Evolutionary conservation across 1,139 yeast genomes (phyloP), one percentile per base, ranked within the genome.

Genomic region (Hansenula anomala): DNA sequence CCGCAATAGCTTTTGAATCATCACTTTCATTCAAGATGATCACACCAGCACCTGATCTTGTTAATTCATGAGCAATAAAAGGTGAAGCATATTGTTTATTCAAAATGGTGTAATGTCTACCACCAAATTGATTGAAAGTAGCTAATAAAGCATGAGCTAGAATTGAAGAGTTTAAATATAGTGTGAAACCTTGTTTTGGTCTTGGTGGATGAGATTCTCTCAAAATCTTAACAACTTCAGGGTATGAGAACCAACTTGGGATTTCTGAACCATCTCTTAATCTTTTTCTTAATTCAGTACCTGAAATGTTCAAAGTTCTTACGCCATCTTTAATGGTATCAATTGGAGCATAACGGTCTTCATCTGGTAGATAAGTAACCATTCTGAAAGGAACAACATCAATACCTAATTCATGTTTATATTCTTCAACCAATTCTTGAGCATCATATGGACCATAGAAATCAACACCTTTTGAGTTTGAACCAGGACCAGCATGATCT

Each of bases 371-470:
- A 64, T 90, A 90, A 14, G 97, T 90, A 56, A 90, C 96, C 95
- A 85, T 86, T 71, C 96, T 83, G 73, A 90, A 90, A 38, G 97
- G 97, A 40, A 90, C 97, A 51, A 90, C 92, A 61, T 84, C 87
- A 56, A 88, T 88, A 33, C 79, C 85, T 47, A 90, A 74, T 66
- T 90, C 97, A 48, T 73, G 77, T 48, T 78, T 73, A 64, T 78
- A 80, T 48, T 78, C 68, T 45, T 83, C 88, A 46, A 90, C 95
- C 44, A 90, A 73, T 28, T 78, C 89, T 68, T 90, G 97, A 23
- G 97, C 97, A 61, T 90, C 97, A 60, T 90, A 90, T 19, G 97
- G 96, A 20, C 97, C 97, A 59, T 90, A 92, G 68, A 90, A 90
- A 49, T 89, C 97, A 36, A 78, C 90, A 46, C 97, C 97, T 60